These are phyloP conservation scores for Aspergillus alliaceus DNA, from an alignment of 2,329 filamentous ascomycete genomes.

Conservation along the genomic window DNA sequence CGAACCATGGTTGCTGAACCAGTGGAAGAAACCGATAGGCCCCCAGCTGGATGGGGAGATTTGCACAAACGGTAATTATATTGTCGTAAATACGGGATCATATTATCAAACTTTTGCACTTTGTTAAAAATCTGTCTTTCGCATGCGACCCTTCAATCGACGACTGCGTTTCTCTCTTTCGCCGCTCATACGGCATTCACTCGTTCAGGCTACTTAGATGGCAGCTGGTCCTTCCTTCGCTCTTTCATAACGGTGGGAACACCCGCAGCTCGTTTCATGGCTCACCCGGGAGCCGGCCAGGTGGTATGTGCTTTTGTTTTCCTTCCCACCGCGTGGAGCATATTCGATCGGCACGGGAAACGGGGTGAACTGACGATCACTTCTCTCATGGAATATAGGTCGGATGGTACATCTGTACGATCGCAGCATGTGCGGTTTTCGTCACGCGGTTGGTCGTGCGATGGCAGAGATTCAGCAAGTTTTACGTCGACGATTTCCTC, in stretches of 20 bases:
- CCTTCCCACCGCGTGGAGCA: neutral
- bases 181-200: neutral
- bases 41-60: neutral
- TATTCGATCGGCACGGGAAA: neutral
- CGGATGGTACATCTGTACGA: constrained; percentile 21
- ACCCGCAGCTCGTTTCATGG: constrained; percentile 9
- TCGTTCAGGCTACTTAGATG: neutral
- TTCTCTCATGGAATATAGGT: constrained; percentile 7
- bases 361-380: neutral
- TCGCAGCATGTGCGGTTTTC: constrained; percentile 16
- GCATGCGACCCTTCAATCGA: neutral
- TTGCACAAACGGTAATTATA: neutral
- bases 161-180: neutral
- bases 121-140: neutral
- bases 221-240: neutral
- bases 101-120: neutral
- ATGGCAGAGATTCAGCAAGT: constrained; percentile 14
- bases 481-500: constrained; percentile 19
- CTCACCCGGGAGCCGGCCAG: constrained; percentile 15
- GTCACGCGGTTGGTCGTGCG: constrained; percentile 15
- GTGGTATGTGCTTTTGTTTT: constrained; percentile 13
- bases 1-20: neutral
- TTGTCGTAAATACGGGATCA: neutral
- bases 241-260: neutral
- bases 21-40: neutral